Conservation (phyloP, 345 rosid species). For the Hypericum perforatum region DNA sequence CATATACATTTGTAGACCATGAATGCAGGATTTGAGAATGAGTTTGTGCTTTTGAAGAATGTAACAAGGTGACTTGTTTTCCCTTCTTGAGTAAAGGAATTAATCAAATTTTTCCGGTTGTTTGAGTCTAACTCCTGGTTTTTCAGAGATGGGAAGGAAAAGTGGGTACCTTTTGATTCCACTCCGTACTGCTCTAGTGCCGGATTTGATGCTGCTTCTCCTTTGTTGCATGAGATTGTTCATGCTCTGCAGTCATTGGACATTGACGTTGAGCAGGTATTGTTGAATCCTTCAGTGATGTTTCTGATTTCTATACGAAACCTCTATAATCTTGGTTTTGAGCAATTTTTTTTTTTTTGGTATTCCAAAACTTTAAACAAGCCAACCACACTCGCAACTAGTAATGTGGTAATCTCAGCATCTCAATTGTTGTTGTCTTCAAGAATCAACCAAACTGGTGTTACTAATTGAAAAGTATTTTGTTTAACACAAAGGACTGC, state of each 20-base stretch:
- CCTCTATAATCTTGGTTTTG: too few species aligned
- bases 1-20: constrained; percentile 36
- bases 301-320: too few species aligned
- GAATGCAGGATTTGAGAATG: constrained; percentile 98
- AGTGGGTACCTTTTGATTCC: constrained; percentile 72
- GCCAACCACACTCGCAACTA: too few species aligned
- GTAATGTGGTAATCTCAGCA: too few species aligned
- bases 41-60: constrained; percentile 75
- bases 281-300: not conserved
- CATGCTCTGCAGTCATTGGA: constrained; percentile 55
- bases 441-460: too few species aligned
- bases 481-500: too few species aligned
- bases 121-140: constrained; percentile 5
- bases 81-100: not conserved
- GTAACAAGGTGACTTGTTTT: constrained; percentile 33
- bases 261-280: constrained; percentile 78
- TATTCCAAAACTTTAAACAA: not conserved
- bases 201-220: constrained; percentile 56
- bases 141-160: constrained; percentile 72
- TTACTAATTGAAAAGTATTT: too few species aligned
- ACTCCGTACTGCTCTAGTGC: constrained; percentile 67
- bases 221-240: constrained; percentile 54
- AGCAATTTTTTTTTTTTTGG: too few species aligned
- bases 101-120: not conserved
- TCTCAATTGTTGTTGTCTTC: too few species aligned